phyloP scores from a whole-genome alignment of 2,329 filamentous ascomycete genomes.

The Exophiala oligosperma region DNA sequence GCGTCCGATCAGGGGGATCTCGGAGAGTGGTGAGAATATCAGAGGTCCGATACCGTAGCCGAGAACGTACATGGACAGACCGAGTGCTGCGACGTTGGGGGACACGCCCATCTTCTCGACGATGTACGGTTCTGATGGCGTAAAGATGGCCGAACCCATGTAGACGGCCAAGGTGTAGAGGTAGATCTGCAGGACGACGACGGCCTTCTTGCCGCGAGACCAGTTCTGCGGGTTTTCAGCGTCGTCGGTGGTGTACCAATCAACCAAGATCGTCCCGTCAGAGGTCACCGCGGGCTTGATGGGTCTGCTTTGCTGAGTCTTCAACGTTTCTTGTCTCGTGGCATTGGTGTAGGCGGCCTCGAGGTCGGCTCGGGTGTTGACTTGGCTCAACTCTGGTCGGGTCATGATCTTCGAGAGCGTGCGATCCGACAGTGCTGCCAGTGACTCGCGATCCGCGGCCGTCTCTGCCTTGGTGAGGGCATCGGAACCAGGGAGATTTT shows the following conservation, averaged over 20 bases:
- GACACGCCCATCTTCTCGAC: constrained; percentile 24
- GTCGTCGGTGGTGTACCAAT: constrained; percentile 31
- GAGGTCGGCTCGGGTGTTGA: constrained; percentile 20
- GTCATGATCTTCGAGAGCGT: constrained; percentile 26
- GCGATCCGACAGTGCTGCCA: constrained; percentile 5
- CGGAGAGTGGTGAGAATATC: constrained; percentile 62
- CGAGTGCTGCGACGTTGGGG: constrained; percentile 20
- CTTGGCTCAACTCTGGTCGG: constrained; percentile 18
- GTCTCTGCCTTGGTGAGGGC: constrained; percentile 17
- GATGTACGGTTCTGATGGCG: constrained; percentile 24
- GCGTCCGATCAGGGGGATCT: constrained; percentile 66
- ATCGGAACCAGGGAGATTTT: constrained; percentile 9
- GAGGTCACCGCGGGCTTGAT: constrained; percentile 23
- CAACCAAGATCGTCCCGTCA: constrained; percentile 27
- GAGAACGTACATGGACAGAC: constrained; percentile 29
- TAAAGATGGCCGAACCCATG: constrained; percentile 29
- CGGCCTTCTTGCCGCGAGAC: constrained; percentile 25
- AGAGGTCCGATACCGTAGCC: constrained; percentile 30
- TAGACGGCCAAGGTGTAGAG: constrained; percentile 31
- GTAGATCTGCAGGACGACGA: constrained; percentile 30
- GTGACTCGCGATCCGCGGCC: constrained; percentile 20
- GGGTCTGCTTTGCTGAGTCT: constrained; percentile 18
- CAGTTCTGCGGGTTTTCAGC: constrained; percentile 33
- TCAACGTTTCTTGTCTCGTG: constrained; percentile 23
- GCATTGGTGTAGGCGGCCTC: constrained; percentile 26